Base-by-base conservation (phyloP, 129 eudicot genomes). In the Mikania micrantha region DNA sequence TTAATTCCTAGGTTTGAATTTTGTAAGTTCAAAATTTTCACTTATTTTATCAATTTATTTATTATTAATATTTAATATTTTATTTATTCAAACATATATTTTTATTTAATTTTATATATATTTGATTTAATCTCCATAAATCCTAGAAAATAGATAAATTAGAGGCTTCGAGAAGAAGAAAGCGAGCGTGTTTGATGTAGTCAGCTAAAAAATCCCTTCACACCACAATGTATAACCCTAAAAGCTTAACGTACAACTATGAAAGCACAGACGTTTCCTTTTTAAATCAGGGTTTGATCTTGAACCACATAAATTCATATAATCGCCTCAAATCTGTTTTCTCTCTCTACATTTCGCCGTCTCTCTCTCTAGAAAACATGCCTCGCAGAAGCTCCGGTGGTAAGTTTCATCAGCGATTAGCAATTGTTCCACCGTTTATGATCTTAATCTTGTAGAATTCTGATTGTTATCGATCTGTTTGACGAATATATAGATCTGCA, bases 321-420 rank as follows among this genome's bases (percentile, higher is more conserved):
- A 16, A 13, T 20, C 50, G 31, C 31, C 54, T 16, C 3, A 0
- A 35, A 50, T 60, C 76, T 53, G 20, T 39, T 4, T 3, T 44
- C 50, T 15, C 50, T 44, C 50, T 44, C 21, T 44, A 0, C 20
- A 15, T 44, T 44, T 44, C 50, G 50, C 50, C 79, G 36, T 52
- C 10, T 64, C 60, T 73, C 69, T 28, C 40, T 29, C 48, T 59
- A 34, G 28, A 9, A 16, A 52, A 17, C 64, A 88, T 85, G 96
- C 31, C 89, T 79, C 96, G 96, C 78, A 89, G 92, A 47, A 88
- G 96, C 87, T 89, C 96, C 52, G 95, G 95, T 67, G 85, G 84
- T 81, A 27, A 71, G 82, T 54, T 62, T 71, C 15, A 45, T 31
- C 29, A 22, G 1, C 52, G 8, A 25, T 76, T 48, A 56, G 3